A percentile compares a stretch with the other conserved stretches of the same genome.
phyloP scores from a whole-genome alignment of 768 basidiomycete genomes.

The Pulveroboletus ravenelii region DNA sequence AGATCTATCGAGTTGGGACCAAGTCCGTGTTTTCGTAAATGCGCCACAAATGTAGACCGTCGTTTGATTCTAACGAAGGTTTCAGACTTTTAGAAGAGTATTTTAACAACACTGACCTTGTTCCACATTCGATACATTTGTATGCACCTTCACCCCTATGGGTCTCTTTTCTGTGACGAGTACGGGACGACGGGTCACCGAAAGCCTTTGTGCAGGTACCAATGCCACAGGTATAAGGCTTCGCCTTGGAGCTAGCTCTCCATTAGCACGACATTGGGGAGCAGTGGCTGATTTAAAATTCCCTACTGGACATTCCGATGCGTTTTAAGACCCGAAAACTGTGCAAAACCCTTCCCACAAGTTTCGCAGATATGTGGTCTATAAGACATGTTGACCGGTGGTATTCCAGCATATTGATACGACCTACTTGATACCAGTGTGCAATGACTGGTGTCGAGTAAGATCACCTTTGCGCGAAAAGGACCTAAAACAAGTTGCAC shows the following conservation, averaged over 20 bases:
- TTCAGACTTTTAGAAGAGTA: neutral
- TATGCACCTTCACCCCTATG: constrained; percentile 43
- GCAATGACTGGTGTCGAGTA: constrained; percentile 49
- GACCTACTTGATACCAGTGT: constrained; percentile 47
- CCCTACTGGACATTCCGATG: constrained; percentile 66
- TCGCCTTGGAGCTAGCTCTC: constrained; percentile 41
- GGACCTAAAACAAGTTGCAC: constrained; percentile 41
- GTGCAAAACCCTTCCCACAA: constrained; percentile 56
- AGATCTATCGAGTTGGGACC: constrained; percentile 22
- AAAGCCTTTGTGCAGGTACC: constrained; percentile 47
- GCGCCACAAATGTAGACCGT: constrained; percentile 49
- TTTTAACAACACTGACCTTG: constrained; percentile 34
- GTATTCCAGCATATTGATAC: neutral
- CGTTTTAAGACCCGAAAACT: constrained; percentile 55
- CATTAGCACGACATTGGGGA: constrained; percentile 6
- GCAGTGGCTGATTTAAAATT: neutral
- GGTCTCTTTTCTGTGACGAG: constrained; percentile 60
- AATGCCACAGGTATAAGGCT: constrained; percentile 50
- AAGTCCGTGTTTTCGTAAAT: constrained; percentile 48
- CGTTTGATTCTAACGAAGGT: constrained; percentile 53
- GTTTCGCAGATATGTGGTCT: constrained; percentile 50
- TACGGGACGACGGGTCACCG: constrained; percentile 65
- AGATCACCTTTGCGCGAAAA: constrained; percentile 60
- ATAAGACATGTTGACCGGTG: neutral
- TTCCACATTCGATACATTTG: constrained; percentile 48